These are phyloP conservation scores for Clavispora carvajalis DNA, from an alignment of 805 yeast genomes.

Conservation along the genomic window DNA sequence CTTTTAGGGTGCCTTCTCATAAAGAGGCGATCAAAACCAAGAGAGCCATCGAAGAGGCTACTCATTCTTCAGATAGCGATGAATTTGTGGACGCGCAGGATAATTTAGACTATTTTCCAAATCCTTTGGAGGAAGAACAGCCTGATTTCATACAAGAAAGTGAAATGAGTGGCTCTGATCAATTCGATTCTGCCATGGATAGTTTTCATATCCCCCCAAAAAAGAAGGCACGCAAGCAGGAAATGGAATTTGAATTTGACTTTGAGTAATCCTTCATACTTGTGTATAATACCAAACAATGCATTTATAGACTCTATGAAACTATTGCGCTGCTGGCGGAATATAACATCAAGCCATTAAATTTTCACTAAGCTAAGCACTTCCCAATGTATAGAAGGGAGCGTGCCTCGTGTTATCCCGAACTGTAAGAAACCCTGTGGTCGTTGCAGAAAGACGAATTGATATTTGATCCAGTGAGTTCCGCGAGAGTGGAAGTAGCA, in stretches of 20 bases:
- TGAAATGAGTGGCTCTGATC: neutral
- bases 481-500: neutral
- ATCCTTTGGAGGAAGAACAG: neutral
- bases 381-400: slow-evolving; percentile 23
- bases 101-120: slow-evolving; percentile 19
- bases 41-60: neutral
- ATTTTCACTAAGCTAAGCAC: neutral
- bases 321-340: too few species aligned
- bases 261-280: slow-evolving; percentile 13
- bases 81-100: neutral
- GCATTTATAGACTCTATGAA: too few species aligned
- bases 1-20: neutral
- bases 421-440: neutral
- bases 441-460: neutral
- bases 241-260: slow-evolving; percentile 24
- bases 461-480: neutral
- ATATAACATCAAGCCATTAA: too few species aligned
- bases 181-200: neutral
- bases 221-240: neutral
- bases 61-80: neutral
- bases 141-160: neutral
- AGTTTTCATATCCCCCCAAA: neutral
- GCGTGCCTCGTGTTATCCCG: slow-evolving; percentile 15
- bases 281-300: slow-evolving; percentile 7
- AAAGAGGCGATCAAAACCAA: neutral